Evolutionary conservation across 805 yeast genomes (phyloP).

Genomic region (Tetrapisispora taiwanensis): DNA sequence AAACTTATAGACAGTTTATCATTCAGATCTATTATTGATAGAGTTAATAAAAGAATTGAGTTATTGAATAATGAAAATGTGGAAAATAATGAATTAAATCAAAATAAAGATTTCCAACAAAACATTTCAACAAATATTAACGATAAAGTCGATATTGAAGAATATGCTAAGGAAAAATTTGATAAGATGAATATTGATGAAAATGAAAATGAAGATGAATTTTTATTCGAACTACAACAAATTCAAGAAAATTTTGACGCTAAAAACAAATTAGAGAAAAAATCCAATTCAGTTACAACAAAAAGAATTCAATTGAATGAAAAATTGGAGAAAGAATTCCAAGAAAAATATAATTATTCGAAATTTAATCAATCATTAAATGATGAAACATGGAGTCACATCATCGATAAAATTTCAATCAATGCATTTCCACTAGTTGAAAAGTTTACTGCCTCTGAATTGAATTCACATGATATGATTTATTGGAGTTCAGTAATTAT

Average conservation of each 20-base stretch:
- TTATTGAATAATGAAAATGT: neutral
- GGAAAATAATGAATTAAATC: neutral
- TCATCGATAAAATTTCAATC: conserved; percentile 15
- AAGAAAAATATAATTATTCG: conserved; percentile 37
- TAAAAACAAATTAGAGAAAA: neutral
- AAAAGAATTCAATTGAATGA: conserved; percentile 9
- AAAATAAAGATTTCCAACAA: neutral
- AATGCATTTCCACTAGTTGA: conserved; percentile 89
- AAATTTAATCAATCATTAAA: conserved; percentile 27
- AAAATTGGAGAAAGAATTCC: conserved; percentile 15
- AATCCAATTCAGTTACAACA: conserved; percentile 4
- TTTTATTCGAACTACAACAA: conserved; percentile 12
- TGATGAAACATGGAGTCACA: conserved; percentile 13
- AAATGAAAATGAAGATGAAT: conserved; percentile 5
- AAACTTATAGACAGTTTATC: conserved; percentile 67
- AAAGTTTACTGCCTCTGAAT: conserved; percentile 61
- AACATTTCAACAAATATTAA: too few relatives aligned
- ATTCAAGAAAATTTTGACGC: conserved; percentile 2
- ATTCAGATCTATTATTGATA: conserved; percentile 30
- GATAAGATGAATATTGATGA: neutral
- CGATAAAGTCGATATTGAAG: neutral
- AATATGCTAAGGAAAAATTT: neutral
- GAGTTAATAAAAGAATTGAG: conserved; percentile 10
- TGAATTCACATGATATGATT: conserved; percentile 67
- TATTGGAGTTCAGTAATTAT: conserved; percentile 98